Evolutionary conservation across 495 filamentous ascomycete species (phyloP).

Genomic region (Neurospora pannonica): DNA sequence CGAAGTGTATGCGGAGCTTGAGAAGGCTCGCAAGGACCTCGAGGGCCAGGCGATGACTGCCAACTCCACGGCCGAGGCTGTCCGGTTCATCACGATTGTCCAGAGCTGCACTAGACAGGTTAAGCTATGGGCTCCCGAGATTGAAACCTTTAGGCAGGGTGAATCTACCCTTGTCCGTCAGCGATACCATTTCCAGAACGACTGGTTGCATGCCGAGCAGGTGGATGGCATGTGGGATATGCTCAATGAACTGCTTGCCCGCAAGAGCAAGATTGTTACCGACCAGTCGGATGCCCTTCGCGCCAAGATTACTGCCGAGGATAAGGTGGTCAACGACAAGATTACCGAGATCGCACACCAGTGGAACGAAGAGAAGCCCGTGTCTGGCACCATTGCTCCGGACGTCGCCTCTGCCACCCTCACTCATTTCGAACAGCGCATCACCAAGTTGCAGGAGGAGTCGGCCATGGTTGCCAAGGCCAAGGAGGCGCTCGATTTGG

Average conservation of each 20-base stretch:
- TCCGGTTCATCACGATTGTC: slow-evolving; percentile 95
- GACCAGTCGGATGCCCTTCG: slow-evolving; percentile 92
- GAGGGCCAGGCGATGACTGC: slow-evolving; percentile 86
- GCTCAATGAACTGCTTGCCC: slow-evolving; percentile 75
- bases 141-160: slow-evolving; percentile 90
- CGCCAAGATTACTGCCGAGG: slow-evolving; percentile 93
- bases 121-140: slow-evolving; percentile 86
- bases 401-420: slow-evolving; percentile 75
- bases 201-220: slow-evolving; percentile 92
- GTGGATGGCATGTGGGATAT: slow-evolving; percentile 89
- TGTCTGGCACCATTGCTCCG: slow-evolving; percentile 86
- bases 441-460: slow-evolving; percentile 74
- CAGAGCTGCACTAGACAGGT: slow-evolving; percentile 92
- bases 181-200: slow-evolving; percentile 81
- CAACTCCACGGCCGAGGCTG: slow-evolving; percentile 88
- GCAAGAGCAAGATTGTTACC: slow-evolving; percentile 87
- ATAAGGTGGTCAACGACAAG: slow-evolving; percentile 79
- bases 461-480: slow-evolving; percentile 91
- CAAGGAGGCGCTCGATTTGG: slow-evolving; percentile 90
- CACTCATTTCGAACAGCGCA: slow-evolving; percentile 65
- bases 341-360: slow-evolving; percentile 69
- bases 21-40: slow-evolving; percentile 76
- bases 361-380: slow-evolving; percentile 94
- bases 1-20: slow-evolving; percentile 80
- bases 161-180: slow-evolving; percentile 83